Percentiles rank a stretch among this genome's conserved stretches.
These are phyloP conservation scores for Astraeus odoratus DNA, from an alignment of 768 basidiomycete species.

Conservation along the genomic window DNA sequence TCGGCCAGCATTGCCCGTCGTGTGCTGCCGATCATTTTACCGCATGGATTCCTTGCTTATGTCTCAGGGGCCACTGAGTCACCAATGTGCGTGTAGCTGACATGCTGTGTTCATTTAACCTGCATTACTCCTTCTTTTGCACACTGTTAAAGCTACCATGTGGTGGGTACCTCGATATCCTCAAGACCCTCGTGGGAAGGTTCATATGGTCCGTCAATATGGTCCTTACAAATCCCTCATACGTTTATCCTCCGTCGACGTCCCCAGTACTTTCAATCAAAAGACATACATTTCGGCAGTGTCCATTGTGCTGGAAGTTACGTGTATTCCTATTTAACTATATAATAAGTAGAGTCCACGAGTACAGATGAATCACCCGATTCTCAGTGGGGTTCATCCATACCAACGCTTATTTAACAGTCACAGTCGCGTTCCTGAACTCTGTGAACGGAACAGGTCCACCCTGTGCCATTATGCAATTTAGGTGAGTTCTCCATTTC, in stretches of 20 bases:
- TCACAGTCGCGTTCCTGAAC: constrained; percentile 20
- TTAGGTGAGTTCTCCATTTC: neutral
- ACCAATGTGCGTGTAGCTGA: neutral
- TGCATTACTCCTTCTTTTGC: neutral
- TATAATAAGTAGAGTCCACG: neutral
- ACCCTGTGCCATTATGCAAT: constrained; percentile 13
- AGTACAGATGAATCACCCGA: neutral
- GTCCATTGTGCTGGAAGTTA: no score
- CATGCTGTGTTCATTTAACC: neutral
- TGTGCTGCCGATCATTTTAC: neutral
- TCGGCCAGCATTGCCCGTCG: neutral
- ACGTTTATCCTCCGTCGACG: no score
- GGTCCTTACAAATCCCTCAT: no score
- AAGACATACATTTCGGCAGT: no score
- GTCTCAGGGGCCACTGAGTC: neutral
- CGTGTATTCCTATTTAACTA: no score
- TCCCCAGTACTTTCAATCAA: no score
- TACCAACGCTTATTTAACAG: constrained; percentile 8
- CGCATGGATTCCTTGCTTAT: neutral
- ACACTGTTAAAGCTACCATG: neutral
- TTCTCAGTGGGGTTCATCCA: neutral
- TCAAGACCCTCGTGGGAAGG: no score
- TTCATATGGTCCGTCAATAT: no score
- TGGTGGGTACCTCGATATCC: no score
- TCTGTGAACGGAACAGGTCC: constrained; percentile 22